A percentile compares a stretch with the other conserved stretches of the same genome.
Evolutionary conservation across 257 asterid species (phyloP).

Genomic region (Primulina tabacum): DNA sequence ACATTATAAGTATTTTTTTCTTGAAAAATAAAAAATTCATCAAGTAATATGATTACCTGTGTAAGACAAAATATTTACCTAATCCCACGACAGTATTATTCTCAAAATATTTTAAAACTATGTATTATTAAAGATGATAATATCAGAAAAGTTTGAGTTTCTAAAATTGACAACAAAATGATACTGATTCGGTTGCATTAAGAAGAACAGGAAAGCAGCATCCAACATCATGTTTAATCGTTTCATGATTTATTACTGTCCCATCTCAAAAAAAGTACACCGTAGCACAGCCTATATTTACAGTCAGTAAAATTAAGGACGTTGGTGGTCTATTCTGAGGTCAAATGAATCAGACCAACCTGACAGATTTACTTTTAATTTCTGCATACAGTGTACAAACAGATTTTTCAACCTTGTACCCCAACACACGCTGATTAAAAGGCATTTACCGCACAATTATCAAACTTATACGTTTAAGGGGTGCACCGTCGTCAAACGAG

Average conservation of each 20-base stretch:
- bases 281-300: not conserved
- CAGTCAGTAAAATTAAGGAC: not conserved
- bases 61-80: too few species aligned
- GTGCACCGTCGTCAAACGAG: too few species aligned
- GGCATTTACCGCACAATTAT: conserved; percentile 27
- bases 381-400: not conserved
- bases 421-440: not conserved
- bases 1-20: too few species aligned
- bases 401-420: not conserved
- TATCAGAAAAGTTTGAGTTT: too few species aligned
- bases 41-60: too few species aligned
- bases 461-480: conserved; percentile 40
- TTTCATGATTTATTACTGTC: not conserved
- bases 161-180: not conserved
- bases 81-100: too few species aligned
- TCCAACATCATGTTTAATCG: not conserved
- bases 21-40: too few species aligned
- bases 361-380: not conserved
- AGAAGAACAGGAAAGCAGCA: too few species aligned
- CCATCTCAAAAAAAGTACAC: not conserved
- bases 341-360: not conserved
- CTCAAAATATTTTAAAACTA: too few species aligned
- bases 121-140: too few species aligned
- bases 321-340: not conserved
- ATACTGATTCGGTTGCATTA: not conserved